Percentiles rank a stretch among this genome's conserved stretches.
phyloP scores from a whole-genome alignment of 257 asterid species.

The Solanum sparsipilum region DNA sequence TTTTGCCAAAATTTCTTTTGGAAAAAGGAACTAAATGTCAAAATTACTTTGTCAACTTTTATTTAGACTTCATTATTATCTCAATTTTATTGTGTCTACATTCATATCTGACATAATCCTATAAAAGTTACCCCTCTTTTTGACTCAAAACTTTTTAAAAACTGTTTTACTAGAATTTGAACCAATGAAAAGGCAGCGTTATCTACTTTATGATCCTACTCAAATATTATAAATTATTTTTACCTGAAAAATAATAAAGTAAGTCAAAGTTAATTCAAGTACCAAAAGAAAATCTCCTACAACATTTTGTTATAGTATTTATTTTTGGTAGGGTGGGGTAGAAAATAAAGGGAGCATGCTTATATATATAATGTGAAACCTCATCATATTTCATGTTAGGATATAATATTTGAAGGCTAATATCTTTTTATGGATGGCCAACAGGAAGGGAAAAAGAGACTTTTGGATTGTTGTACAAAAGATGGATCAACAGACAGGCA shows the following conservation, averaged over 20 bases:
- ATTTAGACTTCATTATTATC: not conserved
- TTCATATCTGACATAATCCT: not conserved
- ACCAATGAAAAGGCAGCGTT: not conserved
- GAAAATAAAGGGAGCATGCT: not conserved
- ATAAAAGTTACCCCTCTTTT: not conserved
- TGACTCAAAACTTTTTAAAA: not conserved
- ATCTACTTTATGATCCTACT: not conserved
- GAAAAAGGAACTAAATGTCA: not conserved
- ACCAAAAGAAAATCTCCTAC: not conserved
- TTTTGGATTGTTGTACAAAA: slow-evolving; percentile 34
- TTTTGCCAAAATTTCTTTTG: not conserved
- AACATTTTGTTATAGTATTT: not conserved
- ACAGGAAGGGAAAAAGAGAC: slow-evolving; percentile 45
- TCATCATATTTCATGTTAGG: not conserved
- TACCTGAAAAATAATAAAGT: not conserved
- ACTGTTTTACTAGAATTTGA: not conserved
- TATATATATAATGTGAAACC: not conserved
- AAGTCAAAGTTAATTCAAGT: not conserved
- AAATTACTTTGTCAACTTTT: not conserved
- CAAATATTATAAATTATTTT: not conserved
- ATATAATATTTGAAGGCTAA: not conserved
- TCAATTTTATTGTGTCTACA: not conserved
- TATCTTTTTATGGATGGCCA: not conserved
- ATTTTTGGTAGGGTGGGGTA: not conserved
- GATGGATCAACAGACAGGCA: slow-evolving; percentile 49